These are phyloP conservation scores for Xanthoconium purpureum DNA, from an alignment of 768 basidiomycete species.

Conservation along the genomic window DNA sequence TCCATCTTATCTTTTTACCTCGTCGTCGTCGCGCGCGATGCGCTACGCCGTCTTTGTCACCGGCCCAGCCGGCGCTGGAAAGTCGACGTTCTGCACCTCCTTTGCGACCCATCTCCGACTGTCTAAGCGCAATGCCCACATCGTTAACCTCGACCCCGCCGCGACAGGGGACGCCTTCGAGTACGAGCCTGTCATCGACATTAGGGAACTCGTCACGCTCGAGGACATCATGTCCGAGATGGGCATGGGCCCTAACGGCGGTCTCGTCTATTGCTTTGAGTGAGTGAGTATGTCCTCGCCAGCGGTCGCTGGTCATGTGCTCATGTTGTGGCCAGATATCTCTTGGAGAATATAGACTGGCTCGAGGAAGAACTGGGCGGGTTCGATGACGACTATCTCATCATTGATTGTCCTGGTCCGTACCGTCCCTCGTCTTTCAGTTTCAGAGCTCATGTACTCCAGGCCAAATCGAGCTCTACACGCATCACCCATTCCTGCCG, in stretches of 20 bases:
- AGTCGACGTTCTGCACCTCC: slow-evolving; percentile 88
- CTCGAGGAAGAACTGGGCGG: slow-evolving; percentile 93
- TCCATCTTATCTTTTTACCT: slow-evolving; percentile 11
- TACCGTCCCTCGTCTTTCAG: not conserved
- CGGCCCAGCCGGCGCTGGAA: slow-evolving; percentile 98
- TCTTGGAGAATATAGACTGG: slow-evolving; percentile 98
- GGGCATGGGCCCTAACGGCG: slow-evolving; percentile 95
- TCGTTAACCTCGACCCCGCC: slow-evolving; percentile 97
- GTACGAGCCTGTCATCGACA: slow-evolving; percentile 90
- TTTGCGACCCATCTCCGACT: slow-evolving; percentile 86
- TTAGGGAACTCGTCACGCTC: slow-evolving; percentile 85
- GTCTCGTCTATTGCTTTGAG: slow-evolving; percentile 98
- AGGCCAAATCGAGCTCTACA: slow-evolving; percentile 99
- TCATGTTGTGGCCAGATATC: slow-evolving; percentile 59
- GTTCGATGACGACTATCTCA: slow-evolving; percentile 93
- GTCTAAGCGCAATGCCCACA: slow-evolving; percentile 79
- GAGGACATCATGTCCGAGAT: slow-evolving; percentile 97
- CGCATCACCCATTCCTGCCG: slow-evolving; percentile 96
- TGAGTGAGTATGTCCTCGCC: slow-evolving; percentile 58
- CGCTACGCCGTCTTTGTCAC: slow-evolving; percentile 86
- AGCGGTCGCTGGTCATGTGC: not conserved
- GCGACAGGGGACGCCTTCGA: slow-evolving; percentile 85
- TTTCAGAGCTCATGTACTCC: slow-evolving; percentile 6
- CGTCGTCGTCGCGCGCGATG: slow-evolving; percentile 42
- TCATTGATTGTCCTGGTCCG: slow-evolving; percentile 87